phyloP scores from a whole-genome alignment of 495 filamentous ascomycete species.

The Parmelia sp. region DNA sequence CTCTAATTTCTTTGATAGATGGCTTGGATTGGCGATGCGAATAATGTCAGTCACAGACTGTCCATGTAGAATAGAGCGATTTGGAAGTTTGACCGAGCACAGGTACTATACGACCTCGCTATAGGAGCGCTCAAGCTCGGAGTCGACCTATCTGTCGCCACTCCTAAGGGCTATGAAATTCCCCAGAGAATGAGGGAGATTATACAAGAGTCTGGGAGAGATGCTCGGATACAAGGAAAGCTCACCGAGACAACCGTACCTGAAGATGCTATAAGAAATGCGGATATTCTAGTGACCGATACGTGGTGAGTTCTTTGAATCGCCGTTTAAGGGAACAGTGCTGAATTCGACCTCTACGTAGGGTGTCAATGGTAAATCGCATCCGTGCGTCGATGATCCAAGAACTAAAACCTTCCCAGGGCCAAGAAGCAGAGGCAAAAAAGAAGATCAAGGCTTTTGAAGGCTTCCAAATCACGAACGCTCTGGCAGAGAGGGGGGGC shows the following conservation, averaged over 20 bases:
- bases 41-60: slow-evolving; percentile 58
- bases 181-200: slow-evolving; percentile 60
- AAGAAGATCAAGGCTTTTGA: slow-evolving; percentile 73
- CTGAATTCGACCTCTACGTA: background rate
- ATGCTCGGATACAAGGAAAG: slow-evolving; percentile 53
- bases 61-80: background rate
- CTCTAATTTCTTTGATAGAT: slow-evolving; percentile 34
- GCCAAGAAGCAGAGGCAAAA: slow-evolving; percentile 77
- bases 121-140: slow-evolving; percentile 82
- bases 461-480: slow-evolving; percentile 82
- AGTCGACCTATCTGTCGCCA: slow-evolving; percentile 76
- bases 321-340: background rate
- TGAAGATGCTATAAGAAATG: slow-evolving; percentile 80
- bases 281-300: slow-evolving; percentile 88
- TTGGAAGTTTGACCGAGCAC: background rate
- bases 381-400: background rate
- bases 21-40: slow-evolving; percentile 94
- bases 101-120: slow-evolving; percentile 71
- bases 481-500: slow-evolving; percentile 74
- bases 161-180: slow-evolving; percentile 76
- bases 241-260: slow-evolving; percentile 70
- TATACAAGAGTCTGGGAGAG: slow-evolving; percentile 55
- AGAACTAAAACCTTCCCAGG: slow-evolving; percentile 37
- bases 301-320: slow-evolving; percentile 83
- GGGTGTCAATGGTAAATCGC: slow-evolving; percentile 3